A percentile compares a stretch with the other conserved stretches of the same genome.
phyloP scores from a whole-genome alignment of 2,329 filamentous ascomycete genomes.

The Aspergillus aculeatinus region DNA sequence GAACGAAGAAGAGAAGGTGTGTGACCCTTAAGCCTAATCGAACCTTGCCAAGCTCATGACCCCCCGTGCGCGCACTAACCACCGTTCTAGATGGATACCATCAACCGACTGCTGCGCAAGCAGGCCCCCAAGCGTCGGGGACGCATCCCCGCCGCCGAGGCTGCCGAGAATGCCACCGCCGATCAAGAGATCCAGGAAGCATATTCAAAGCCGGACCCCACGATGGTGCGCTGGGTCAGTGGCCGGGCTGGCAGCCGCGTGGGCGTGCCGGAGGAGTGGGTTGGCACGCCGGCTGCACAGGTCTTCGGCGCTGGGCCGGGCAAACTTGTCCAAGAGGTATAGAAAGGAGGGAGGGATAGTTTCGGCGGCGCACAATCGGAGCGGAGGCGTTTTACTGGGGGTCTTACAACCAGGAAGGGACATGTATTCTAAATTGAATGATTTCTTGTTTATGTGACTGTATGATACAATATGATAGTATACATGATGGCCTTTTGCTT shows the following conservation, averaged over 20 bases:
- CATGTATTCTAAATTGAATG: constrained; percentile 1
- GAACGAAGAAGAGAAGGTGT: constrained; percentile 75
- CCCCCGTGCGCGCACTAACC: constrained; percentile 15
- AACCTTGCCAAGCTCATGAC: background rate
- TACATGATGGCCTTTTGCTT: background rate
- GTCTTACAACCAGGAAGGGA: constrained; percentile 15
- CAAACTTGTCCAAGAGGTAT: constrained; percentile 44
- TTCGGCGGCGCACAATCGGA: constrained; percentile 14
- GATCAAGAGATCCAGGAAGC: constrained; percentile 38
- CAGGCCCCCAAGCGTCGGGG: constrained; percentile 61
- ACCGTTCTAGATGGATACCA: constrained; percentile 60
- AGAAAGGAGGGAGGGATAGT: background rate
- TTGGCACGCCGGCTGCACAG: constrained; percentile 44
- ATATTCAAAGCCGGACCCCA: constrained; percentile 41
- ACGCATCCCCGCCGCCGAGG: constrained; percentile 48
- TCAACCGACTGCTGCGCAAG: constrained; percentile 66
- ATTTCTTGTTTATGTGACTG: background rate
- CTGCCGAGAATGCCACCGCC: constrained; percentile 42
- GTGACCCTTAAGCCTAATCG: constrained; percentile 32
- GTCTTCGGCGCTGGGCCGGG: constrained; percentile 35
- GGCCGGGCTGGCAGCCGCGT: constrained; percentile 42
- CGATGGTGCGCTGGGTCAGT: constrained; percentile 48
- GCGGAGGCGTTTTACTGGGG: constrained; percentile 23
- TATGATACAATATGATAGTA: background rate
- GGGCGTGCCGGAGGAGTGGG: constrained; percentile 49